These are phyloP conservation scores for Lactifluus subvellereus DNA, from an alignment of 768 basidiomycete genomes.

Conservation along the genomic window DNA sequence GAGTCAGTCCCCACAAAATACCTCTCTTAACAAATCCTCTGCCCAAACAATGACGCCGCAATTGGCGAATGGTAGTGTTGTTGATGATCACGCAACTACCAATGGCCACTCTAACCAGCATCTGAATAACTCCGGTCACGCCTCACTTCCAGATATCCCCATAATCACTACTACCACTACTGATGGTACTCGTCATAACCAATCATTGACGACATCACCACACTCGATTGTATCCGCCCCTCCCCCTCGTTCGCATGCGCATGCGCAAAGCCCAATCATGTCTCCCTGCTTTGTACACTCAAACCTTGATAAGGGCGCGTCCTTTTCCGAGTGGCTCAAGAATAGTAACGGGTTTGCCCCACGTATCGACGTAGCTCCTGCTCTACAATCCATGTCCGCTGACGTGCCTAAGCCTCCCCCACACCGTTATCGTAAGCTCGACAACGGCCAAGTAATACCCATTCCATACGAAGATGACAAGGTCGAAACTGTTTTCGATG, in stretches of 20 bases:
- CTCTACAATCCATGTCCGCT: slow-evolving; percentile 33
- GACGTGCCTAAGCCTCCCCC: slow-evolving; percentile 23
- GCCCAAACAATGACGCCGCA: background rate
- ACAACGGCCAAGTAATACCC: slow-evolving; percentile 23
- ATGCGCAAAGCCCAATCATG: slow-evolving; percentile 35
- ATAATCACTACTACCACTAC: background rate
- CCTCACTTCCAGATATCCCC: background rate
- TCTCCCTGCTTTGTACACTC: slow-evolving; percentile 95
- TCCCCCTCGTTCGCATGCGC: slow-evolving; percentile 21
- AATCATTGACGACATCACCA: slow-evolving; percentile 4
- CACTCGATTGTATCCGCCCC: background rate
- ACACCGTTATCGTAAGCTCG: slow-evolving; percentile 25
- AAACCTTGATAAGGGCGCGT: slow-evolving; percentile 76
- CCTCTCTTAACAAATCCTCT: background rate
- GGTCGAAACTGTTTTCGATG: slow-evolving; percentile 29
- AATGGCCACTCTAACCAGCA: background rate
- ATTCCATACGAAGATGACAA: slow-evolving; percentile 25
- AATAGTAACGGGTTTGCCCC: slow-evolving; percentile 23
- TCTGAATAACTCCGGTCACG: background rate
- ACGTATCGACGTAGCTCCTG: slow-evolving; percentile 48
- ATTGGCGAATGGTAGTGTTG: background rate
- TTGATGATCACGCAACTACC: background rate
- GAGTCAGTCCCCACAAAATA: slow-evolving; percentile 30
- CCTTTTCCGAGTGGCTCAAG: slow-evolving; percentile 67
- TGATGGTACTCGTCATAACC: background rate